Evolutionary conservation across 2,329 filamentous ascomycete genomes (phyloP).

Genomic region (Aschersonia sp.): DNA sequence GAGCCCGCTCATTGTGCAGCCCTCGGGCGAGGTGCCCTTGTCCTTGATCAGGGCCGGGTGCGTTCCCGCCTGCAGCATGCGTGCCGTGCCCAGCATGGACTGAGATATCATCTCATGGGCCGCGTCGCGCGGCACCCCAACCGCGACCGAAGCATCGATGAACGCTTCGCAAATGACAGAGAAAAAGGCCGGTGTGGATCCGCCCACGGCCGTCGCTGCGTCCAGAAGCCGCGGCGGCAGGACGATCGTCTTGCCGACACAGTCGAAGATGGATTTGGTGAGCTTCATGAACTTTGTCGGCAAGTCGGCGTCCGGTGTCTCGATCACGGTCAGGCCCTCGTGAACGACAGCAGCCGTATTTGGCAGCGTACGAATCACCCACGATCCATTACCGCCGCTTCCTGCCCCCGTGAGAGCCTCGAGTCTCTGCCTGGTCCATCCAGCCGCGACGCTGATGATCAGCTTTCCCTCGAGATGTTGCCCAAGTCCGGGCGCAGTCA

Average conservation of each 20-base stretch:
- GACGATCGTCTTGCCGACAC: conserved; percentile 36
- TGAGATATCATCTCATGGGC: conserved; percentile 46
- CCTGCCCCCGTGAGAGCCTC: conserved; percentile 14
- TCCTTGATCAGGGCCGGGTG: conserved; percentile 43
- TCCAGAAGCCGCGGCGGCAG: conserved; percentile 38
- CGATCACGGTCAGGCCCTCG: conserved; percentile 18
- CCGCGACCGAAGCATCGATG: conserved; percentile 44
- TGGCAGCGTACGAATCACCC: conserved; percentile 17
- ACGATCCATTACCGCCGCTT: conserved; percentile 3
- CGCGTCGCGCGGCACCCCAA: conserved; percentile 39
- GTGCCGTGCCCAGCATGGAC: conserved; percentile 41
- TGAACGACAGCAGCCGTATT: conserved; percentile 19
- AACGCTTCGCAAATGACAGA: conserved; percentile 43
- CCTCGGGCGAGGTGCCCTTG: conserved; percentile 43
- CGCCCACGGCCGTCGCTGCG: conserved; percentile 42
- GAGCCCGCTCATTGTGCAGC: conserved; percentile 45
- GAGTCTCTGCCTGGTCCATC: conserved; percentile 27
- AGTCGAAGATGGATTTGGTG: conserved; percentile 33
- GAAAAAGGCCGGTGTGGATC: conserved; percentile 45
- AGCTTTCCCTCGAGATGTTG: conserved; percentile 28
- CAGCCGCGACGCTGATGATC: conserved; percentile 35
- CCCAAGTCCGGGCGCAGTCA: conserved; percentile 20
- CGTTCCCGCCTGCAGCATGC: conserved; percentile 34
- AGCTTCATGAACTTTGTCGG: conserved; percentile 10
- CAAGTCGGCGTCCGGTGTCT: conserved; percentile 9